Conservation (phyloP, 2,329 filamentous ascomycete species). For the Clarireedia paspali region DNA sequence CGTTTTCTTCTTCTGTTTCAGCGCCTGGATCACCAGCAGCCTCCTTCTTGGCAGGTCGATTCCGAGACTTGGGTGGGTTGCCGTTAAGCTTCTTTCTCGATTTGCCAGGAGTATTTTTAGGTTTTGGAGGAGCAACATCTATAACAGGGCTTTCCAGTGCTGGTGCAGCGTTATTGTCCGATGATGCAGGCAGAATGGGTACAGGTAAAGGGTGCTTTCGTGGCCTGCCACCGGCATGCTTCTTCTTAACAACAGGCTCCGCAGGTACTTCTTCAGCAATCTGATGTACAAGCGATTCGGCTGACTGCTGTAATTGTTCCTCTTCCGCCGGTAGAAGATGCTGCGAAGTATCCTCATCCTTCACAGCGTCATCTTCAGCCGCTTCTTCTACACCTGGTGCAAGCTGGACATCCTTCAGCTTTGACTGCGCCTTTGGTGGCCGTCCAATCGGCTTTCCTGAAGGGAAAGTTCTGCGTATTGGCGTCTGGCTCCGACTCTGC, state of each 20-base stretch:
- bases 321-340: conserved; percentile 19
- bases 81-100: conserved; percentile 10
- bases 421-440: conserved; percentile 26
- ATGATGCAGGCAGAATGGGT: not conserved
- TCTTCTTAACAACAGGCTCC: conserved; percentile 13
- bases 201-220: conserved; percentile 11
- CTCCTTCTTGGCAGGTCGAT: conserved; percentile 14
- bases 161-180: not conserved
- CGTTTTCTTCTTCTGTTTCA: conserved; percentile 14
- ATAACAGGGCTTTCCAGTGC: not conserved
- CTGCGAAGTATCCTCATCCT: conserved; percentile 10
- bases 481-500: conserved; percentile 17
- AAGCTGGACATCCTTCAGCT: conserved; percentile 20
- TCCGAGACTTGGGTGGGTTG: conserved; percentile 10
- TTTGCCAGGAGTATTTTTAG: conserved; percentile 8
- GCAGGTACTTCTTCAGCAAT: conserved; percentile 6
- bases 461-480: conserved; percentile 20
- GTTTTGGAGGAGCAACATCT: not conserved
- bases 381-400: conserved; percentile 12
- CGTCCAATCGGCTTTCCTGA: conserved; percentile 28
- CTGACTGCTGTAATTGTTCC: conserved; percentile 21
- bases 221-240: conserved; percentile 17
- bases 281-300: conserved; percentile 20
- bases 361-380: conserved; percentile 6
- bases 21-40: conserved; percentile 1